Evolutionary conservation across 306 rosid genomes (phyloP).

Genomic region (Ammopiptanthus mongolicus): DNA sequence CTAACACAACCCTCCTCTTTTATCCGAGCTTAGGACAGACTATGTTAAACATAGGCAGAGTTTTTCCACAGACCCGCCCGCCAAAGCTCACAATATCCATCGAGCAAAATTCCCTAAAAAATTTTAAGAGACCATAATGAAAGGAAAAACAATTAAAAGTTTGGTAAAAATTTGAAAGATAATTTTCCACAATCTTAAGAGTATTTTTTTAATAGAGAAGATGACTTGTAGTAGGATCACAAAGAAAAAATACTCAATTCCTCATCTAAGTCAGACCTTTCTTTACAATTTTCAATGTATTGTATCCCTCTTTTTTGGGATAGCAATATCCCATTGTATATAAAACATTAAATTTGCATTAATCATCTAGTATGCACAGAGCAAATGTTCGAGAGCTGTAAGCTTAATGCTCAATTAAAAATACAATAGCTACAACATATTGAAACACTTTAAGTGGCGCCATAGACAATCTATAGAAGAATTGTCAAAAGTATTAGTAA

Average conservation of each 20-base stretch:
- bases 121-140: not conserved
- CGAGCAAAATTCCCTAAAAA: not conserved
- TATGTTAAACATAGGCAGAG: not conserved
- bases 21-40: not conserved
- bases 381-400: too few species aligned
- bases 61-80: not conserved
- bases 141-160: not conserved
- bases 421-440: too few species aligned
- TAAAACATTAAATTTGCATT: not conserved
- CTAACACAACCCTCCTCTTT: not conserved
- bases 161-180: not conserved
- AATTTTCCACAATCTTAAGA: not conserved
- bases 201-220: not conserved
- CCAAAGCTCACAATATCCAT: not conserved
- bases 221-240: not conserved
- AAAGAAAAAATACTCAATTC: not conserved
- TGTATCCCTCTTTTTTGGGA: too few species aligned
- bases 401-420: too few species aligned
- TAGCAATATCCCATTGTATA: too few species aligned
- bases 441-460: too few species aligned
- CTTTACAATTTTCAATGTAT: not conserved
- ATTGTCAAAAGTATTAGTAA: not conserved
- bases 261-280: not conserved
- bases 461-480: not conserved
- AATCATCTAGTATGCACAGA: not conserved